Conservation (phyloP, 257 asterid genomes). For the Penstemon barbatus region DNA sequence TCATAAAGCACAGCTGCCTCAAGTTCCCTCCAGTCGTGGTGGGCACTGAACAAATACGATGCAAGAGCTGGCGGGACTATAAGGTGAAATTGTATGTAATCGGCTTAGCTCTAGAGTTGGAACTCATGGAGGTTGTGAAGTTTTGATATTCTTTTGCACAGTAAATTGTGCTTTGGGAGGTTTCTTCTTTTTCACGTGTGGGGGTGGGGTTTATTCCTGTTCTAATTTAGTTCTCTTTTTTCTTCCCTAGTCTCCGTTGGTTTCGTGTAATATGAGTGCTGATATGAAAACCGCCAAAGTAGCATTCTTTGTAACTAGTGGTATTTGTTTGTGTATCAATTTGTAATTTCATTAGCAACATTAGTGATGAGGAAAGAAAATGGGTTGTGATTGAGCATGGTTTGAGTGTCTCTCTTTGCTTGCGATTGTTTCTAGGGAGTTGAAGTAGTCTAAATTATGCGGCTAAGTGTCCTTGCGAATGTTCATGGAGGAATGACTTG, state of each 20-base stretch:
- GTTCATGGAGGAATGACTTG: too few relatives aligned
- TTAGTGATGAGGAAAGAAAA: background rate
- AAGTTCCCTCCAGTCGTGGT: slow-evolving; percentile 27
- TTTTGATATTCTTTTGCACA: slow-evolving; percentile 65
- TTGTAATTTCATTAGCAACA: slow-evolving; percentile 21
- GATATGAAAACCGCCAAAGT: slow-evolving; percentile 12
- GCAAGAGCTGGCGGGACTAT: slow-evolving; percentile 58
- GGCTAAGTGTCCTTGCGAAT: background rate
- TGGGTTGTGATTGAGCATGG: background rate
- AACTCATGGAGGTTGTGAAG: slow-evolving; percentile 37
- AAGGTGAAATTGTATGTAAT: slow-evolving; percentile 29
- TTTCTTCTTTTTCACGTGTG: slow-evolving; percentile 35
- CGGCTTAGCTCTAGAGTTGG: slow-evolving; percentile 33
- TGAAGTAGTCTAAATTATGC: background rate
- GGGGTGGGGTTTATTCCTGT: slow-evolving; percentile 34
- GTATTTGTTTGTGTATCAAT: slow-evolving; percentile 32
- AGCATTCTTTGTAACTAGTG: slow-evolving; percentile 34
- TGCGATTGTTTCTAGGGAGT: background rate
- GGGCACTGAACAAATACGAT: slow-evolving; percentile 26
- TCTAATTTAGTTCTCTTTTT: slow-evolving; percentile 11
- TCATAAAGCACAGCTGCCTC: slow-evolving; percentile 31
- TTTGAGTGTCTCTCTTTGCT: background rate
- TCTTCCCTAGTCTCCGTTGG: slow-evolving; percentile 30
- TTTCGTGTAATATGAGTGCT: slow-evolving; percentile 30
- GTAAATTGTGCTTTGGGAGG: slow-evolving; percentile 40